A percentile compares a stretch with the other conserved stretches of the same genome.
Evolutionary conservation across 495 filamentous ascomycete genomes (phyloP).

Genomic region (Emericellopsis terricola): DNA sequence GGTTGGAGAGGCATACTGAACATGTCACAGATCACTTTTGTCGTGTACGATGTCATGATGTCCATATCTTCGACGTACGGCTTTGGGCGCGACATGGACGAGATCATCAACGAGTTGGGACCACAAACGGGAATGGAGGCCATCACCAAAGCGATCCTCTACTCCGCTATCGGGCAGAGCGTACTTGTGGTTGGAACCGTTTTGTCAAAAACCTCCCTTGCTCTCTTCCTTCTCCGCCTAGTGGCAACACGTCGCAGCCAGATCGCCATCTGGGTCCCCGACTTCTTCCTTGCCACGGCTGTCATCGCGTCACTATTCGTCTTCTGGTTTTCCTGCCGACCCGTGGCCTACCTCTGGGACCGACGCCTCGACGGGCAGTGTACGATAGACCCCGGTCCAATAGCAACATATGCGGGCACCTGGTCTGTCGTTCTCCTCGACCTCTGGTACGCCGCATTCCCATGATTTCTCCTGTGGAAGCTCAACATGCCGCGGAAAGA

Average conservation of each 20-base stretch:
- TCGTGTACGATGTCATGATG: constrained; percentile 4
- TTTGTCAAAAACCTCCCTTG: constrained; percentile 20
- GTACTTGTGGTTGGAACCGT: constrained; percentile 21
- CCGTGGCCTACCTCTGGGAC: neutral
- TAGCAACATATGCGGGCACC: neutral
- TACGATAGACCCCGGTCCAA: neutral
- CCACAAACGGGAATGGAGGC: constrained; percentile 11
- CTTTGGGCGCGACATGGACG: constrained; percentile 14
- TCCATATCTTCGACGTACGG: constrained; percentile 9
- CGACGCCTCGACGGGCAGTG: neutral
- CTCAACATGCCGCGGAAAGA: constrained; percentile 26
- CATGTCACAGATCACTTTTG: neutral
- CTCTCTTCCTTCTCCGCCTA: constrained; percentile 20
- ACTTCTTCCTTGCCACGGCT: neutral
- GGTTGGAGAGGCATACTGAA: neutral
- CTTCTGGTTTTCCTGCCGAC: neutral
- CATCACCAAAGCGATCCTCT: constrained; percentile 13
- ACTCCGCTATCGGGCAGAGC: constrained; percentile 13
- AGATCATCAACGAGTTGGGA: constrained; percentile 6
- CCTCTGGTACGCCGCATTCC: constrained; percentile 26
- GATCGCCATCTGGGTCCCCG: neutral
- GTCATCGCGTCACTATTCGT: neutral
- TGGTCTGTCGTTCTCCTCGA: constrained; percentile 16
- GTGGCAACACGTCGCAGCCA: constrained; percentile 5
- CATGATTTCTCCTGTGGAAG: constrained; percentile 29